Percentiles rank a stretch among this genome's conserved stretches.
phyloP scores from a whole-genome alignment of 306 rosid genomes.

The Senna tora region DNA sequence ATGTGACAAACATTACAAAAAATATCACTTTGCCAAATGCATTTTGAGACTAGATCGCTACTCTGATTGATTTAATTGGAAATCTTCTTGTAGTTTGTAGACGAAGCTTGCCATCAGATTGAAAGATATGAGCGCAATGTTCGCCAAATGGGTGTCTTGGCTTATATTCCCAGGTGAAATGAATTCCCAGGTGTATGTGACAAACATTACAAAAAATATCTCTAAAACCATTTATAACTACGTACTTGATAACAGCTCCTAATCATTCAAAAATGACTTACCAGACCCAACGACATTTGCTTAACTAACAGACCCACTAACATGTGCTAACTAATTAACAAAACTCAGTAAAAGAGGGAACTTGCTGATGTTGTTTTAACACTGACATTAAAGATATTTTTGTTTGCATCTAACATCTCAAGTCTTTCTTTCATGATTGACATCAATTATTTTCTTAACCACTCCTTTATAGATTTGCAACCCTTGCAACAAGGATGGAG shows the following conservation, averaged over 20 bases:
- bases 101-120: conserved; percentile 93
- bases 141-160: conserved; percentile 77
- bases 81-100: conserved; percentile 70
- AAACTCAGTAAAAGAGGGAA: no score
- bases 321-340: no score
- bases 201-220: no score
- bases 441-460: conserved; percentile 33
- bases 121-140: conserved; percentile 88
- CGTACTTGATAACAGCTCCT: no score
- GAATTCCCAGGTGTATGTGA: no score
- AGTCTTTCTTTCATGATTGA: neutral
- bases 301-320: no score
- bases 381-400: no score
- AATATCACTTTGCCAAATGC: conserved; percentile 3
- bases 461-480: conserved; percentile 72
- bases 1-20: conserved; percentile 37
- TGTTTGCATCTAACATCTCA: conserved; percentile 4
- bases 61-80: conserved; percentile 32
- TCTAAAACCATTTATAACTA: no score
- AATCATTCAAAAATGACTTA: no score
- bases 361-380: no score
- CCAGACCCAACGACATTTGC: no score
- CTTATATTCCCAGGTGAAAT: conserved; percentile 91
- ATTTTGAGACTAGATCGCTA: conserved; percentile 36
- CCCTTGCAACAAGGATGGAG: conserved; percentile 98